Conservation (phyloP, 176 grass and related monocot species). For the Aegilops bicornis region DNA sequence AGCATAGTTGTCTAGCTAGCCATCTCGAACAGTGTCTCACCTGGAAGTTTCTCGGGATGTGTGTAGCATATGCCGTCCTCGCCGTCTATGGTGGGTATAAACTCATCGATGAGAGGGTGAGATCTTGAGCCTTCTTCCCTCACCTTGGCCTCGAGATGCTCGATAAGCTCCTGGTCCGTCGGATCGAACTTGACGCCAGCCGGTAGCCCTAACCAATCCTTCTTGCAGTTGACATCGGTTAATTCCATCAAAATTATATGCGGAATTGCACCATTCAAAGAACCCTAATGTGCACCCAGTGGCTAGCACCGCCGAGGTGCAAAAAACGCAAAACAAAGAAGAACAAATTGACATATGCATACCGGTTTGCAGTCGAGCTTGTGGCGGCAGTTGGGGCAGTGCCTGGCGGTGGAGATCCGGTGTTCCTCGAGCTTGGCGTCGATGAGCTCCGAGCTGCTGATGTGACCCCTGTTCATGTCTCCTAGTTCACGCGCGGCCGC, state of each 20-base stretch:
- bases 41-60: slow-evolving; percentile 98
- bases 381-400: slow-evolving; percentile 87
- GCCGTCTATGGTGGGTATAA: slow-evolving; percentile 94
- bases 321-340: slow-evolving; percentile 4
- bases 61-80: slow-evolving; percentile 99
- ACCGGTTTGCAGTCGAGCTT: slow-evolving; percentile 91
- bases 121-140: slow-evolving; percentile 71
- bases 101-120: slow-evolving; percentile 94
- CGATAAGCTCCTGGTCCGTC: slow-evolving; percentile 91
- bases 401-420: slow-evolving; percentile 71
- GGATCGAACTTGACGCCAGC: slow-evolving; percentile 99
- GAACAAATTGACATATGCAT: slow-evolving; percentile 30
- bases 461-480: slow-evolving; percentile 53
- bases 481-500: slow-evolving; percentile 35
- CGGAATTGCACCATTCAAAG: slow-evolving; percentile 30
- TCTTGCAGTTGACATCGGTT: slow-evolving; percentile 37
- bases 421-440: slow-evolving; percentile 93
- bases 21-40: slow-evolving; percentile 35
- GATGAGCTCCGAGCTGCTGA: slow-evolving; percentile 86
- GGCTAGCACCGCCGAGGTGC: not conserved
- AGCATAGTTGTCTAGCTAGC: slow-evolving; percentile 12
- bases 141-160: slow-evolving; percentile 93
- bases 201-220: slow-evolving; percentile 91
- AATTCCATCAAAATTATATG: slow-evolving; percentile 31
- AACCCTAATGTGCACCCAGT: not conserved